Evolutionary conservation across 2,329 filamentous ascomycete species (phyloP).

Genomic region (Penicillium sp.): DNA sequence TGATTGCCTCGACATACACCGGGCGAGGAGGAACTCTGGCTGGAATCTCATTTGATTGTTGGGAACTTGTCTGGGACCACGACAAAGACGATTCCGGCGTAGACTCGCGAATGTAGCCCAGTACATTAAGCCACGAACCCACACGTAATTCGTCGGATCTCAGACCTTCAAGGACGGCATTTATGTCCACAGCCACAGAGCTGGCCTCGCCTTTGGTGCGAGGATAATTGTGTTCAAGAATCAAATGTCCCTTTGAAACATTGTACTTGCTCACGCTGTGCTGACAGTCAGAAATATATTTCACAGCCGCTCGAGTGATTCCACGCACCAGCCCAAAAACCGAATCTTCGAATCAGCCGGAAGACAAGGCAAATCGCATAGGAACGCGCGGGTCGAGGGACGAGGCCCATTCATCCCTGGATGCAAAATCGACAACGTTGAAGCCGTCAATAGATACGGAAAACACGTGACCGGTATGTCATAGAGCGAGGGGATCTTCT

Average conservation of each 20-base stretch:
- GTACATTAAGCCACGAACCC: slow-evolving; percentile 84
- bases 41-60: slow-evolving; percentile 1
- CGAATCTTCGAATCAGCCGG: slow-evolving; percentile 70
- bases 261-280: slow-evolving; percentile 53
- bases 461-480: slow-evolving; percentile 38
- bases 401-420: slow-evolving; percentile 49
- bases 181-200: slow-evolving; percentile 61
- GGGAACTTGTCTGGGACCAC: slow-evolving; percentile 10
- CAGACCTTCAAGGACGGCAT: slow-evolving; percentile 62
- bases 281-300: not conserved
- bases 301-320: not conserved
- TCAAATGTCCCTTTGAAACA: slow-evolving; percentile 54
- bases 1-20: slow-evolving; percentile 62
- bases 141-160: slow-evolving; percentile 58
- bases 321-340: slow-evolving; percentile 79
- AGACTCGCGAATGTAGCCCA: slow-evolving; percentile 63
- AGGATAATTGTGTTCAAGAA: slow-evolving; percentile 61
- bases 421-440: not conserved
- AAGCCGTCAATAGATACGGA: slow-evolving; percentile 1
- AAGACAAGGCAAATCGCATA: slow-evolving; percentile 53
- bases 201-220: slow-evolving; percentile 34
- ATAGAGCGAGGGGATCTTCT: slow-evolving; percentile 31
- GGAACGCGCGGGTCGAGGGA: slow-evolving; percentile 59
- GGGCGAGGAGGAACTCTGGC: slow-evolving; percentile 21
- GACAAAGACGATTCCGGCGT: slow-evolving; percentile 12